phyloP scores from a whole-genome alignment of 305 asterid genomes.

The Andrographis paniculata region DNA sequence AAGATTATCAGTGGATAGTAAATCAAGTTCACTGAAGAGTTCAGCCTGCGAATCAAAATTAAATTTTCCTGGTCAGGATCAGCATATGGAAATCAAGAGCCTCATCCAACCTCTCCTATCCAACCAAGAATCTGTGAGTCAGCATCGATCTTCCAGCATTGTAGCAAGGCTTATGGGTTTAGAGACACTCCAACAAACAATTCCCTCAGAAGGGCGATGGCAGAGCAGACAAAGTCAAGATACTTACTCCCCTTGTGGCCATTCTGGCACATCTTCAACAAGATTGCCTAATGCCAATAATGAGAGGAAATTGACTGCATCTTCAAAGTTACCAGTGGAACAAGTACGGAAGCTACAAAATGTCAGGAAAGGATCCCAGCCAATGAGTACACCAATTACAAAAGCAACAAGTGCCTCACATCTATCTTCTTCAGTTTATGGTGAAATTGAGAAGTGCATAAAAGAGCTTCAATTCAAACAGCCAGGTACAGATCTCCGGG shows the following conservation, averaged over 20 bases:
- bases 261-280: conserved; percentile 31
- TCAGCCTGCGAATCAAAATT: conserved; percentile 46
- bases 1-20: conserved; percentile 84
- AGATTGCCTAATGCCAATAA: conserved; percentile 22
- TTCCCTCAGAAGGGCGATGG: conserved; percentile 30
- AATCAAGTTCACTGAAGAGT: conserved; percentile 39
- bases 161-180: conserved; percentile 94
- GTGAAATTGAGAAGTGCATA: conserved; percentile 79
- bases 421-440: conserved; percentile 59
- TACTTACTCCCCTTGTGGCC: conserved; percentile 24
- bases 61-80: conserved; percentile 33
- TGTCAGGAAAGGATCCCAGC: conserved; percentile 32
- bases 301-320: conserved; percentile 29
- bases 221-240: conserved; percentile 31
- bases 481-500: conserved; percentile 85
- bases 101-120: conserved; percentile 17
- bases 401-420: conserved; percentile 27
- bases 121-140: conserved; percentile 41
- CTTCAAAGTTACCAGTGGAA: conserved; percentile 61
- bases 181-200: conserved; percentile 47
- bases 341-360: conserved; percentile 69
- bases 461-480: conserved; percentile 66
- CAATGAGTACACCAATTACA: conserved; percentile 30
- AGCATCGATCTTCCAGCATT: conserved; percentile 51
- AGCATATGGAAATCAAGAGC: conserved; percentile 27